Base-by-base conservation (phyloP, 1,139 yeast genomes). In the Meyerozyma smithsonii region DNA sequence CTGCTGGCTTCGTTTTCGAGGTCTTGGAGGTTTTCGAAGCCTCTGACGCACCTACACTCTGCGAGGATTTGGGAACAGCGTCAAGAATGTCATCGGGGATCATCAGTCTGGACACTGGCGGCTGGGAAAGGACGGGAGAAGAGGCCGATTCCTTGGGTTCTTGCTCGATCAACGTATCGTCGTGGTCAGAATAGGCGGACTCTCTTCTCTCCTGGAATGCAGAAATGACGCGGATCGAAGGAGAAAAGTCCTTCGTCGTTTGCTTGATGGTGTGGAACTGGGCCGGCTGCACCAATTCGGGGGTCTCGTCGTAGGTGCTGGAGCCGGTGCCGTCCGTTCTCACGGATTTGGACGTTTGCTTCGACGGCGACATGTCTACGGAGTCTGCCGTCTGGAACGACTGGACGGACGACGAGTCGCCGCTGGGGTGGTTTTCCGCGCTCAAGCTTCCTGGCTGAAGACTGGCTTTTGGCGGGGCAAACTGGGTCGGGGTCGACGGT, bases 201-300 rank as follows among this genome's bases (percentile, higher is more conserved):
- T 39, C 41, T 18, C 34, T 36, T 24, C 34, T 30, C 4, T 39
- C 41, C 20, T 36, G 36, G 36, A 42, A 42, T 8, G 47, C 36
- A 16, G 16, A 8, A 18, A 12, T n/a, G 26, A 35, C 33, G 10
- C 34, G n/a, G 7, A 30, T 30, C n/a, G 34, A 30, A 30, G 43
- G 37, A 5, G 43, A 40, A 37, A 38, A 42, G 33, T 43, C 43
- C 30, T 43, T 39, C 34, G 19, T 38, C 24, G 43, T 41, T 34
- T 28, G 41, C 3, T 50, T 53, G 36, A 47, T 40, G 21, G 43
- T 40, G 36, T 42, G 46, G 40, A 61, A 56, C 5, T 61, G 54
- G 21, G 61, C 61, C 12, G 62, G 59, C 37, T 54, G 58, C 14
- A 52, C 47, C 36, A 59, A 45, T 4, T 54, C 50, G 4, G 66